These are phyloP conservation scores for Cyphellophora europaea DNA, from an alignment of 2,329 filamentous ascomycete genomes.

Conservation along the genomic window DNA sequence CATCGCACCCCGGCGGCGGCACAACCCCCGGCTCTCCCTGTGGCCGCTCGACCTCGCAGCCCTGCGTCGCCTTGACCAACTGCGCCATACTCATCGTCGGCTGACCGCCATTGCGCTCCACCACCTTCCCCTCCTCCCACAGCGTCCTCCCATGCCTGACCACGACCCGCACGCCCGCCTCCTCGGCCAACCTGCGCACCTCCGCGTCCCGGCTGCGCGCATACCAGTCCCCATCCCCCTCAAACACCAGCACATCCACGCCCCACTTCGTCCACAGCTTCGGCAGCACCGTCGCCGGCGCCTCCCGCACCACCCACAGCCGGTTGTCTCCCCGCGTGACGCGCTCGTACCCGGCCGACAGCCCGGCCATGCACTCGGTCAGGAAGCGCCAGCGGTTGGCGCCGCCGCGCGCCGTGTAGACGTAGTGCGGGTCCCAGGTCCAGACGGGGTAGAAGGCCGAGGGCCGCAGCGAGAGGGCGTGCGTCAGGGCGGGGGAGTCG, in stretches of 20 bases:
- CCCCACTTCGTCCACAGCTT: constrained; percentile 67
- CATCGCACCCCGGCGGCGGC: constrained; percentile 47
- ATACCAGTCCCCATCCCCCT: constrained; percentile 70
- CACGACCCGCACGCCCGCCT: constrained; percentile 61
- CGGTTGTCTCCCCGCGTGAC: constrained; percentile 66
- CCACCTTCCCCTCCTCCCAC: constrained; percentile 64
- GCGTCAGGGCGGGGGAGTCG: constrained; percentile 64
- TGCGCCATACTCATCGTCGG: constrained; percentile 68
- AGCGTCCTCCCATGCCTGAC: constrained; percentile 56
- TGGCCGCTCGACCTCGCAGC: constrained; percentile 45
- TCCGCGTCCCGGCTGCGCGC: constrained; percentile 53
- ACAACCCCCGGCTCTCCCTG: constrained; percentile 50
- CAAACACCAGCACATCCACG: constrained; percentile 67
- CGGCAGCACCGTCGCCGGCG: constrained; percentile 59
- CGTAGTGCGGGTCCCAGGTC: constrained; percentile 74
- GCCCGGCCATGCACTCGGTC: constrained; percentile 61
- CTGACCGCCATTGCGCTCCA: constrained; percentile 55
- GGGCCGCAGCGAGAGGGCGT: constrained; percentile 61
- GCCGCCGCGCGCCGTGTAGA: constrained; percentile 61
- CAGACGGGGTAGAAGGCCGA: constrained; percentile 64
- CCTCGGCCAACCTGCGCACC: constrained; percentile 49
- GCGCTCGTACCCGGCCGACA: constrained; percentile 45
- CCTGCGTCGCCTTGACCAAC: constrained; percentile 48
- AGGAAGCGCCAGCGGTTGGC: constrained; percentile 68
- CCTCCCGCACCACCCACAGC: constrained; percentile 63